Conservation (phyloP, 2,329 filamentous ascomycete genomes). For the Sarocladium kiliense region DNA sequence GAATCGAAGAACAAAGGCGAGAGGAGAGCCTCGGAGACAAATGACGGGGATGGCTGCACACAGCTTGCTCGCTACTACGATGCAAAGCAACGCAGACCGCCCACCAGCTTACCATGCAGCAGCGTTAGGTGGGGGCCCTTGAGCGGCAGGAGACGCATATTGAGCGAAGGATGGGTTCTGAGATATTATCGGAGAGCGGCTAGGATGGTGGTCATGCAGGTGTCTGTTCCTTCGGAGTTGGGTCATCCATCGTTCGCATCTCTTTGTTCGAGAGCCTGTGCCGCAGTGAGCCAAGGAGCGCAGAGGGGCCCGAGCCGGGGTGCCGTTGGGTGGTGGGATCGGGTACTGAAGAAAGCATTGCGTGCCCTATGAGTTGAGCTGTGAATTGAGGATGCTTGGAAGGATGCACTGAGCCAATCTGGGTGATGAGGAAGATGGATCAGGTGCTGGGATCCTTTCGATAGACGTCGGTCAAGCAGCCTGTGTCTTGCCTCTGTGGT, state of each 20-base stretch:
- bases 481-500: neutral
- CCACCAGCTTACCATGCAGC: slow-evolving; percentile 1
- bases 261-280: neutral
- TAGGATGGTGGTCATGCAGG: neutral
- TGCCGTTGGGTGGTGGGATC: neutral
- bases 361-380: neutral
- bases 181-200: neutral
- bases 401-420: too few species aligned
- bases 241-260: too few species aligned
- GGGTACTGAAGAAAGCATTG: neutral
- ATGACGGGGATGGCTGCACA: neutral
- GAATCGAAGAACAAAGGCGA: neutral
- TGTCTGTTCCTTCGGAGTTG: neutral
- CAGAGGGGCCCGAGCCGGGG: neutral
- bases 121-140: neutral
- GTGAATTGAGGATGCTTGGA: too few species aligned
- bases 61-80: neutral
- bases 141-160: neutral
- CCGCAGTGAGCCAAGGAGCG: neutral
- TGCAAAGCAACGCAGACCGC: neutral
- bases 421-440: too few species aligned
- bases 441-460: too few species aligned
- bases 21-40: neutral
- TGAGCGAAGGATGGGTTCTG: neutral
- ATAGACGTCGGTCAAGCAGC: neutral